Evolutionary conservation across 2,329 filamentous ascomycete genomes (phyloP).

Genomic region (Chalaropsis ovoidea): DNA sequence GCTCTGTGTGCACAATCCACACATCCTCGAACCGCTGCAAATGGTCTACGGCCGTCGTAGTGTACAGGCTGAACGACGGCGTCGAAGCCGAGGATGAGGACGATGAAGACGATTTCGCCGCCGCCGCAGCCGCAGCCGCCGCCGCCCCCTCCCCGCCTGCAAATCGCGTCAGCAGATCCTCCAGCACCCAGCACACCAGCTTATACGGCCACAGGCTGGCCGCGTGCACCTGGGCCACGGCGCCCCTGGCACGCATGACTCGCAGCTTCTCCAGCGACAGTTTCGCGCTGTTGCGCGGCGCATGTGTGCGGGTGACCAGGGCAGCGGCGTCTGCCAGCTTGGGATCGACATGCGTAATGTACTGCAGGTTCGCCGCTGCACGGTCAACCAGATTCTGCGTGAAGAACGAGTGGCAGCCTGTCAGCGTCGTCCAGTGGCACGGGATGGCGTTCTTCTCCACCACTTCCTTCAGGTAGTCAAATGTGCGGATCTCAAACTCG

Average conservation of each 20-base stretch:
- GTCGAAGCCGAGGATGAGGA: conserved; percentile 23
- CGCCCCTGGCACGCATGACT: conserved; percentile 49
- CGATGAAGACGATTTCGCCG: background rate
- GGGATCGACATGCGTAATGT: conserved; percentile 43
- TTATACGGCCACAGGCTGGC: conserved; percentile 77
- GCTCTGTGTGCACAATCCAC: conserved; percentile 57
- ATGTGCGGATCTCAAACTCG: conserved; percentile 63
- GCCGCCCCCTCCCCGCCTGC: conserved; percentile 25
- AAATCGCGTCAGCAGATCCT: conserved; percentile 41
- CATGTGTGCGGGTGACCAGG: conserved; percentile 34
- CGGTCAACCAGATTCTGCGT: conserved; percentile 44
- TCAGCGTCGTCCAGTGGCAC: conserved; percentile 58
- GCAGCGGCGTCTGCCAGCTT: conserved; percentile 44
- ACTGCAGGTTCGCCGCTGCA: conserved; percentile 42
- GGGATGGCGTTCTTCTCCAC: conserved; percentile 48
- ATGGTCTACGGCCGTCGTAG: conserved; percentile 53
- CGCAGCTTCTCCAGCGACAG: conserved; percentile 42
- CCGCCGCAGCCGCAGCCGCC: background rate
- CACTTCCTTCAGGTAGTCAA: conserved; percentile 48
- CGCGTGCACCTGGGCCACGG: conserved; percentile 53
- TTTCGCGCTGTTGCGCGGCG: conserved; percentile 28
- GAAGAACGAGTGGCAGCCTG: conserved; percentile 56
- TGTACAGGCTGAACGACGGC: conserved; percentile 59
- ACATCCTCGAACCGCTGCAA: conserved; percentile 34
- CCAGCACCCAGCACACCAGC: conserved; percentile 61